Evolutionary conservation across 306 rosid species (phyloP), one percentile per base, ranked within the genome.

Genomic region (Luffa aegyptiaca): DNA sequence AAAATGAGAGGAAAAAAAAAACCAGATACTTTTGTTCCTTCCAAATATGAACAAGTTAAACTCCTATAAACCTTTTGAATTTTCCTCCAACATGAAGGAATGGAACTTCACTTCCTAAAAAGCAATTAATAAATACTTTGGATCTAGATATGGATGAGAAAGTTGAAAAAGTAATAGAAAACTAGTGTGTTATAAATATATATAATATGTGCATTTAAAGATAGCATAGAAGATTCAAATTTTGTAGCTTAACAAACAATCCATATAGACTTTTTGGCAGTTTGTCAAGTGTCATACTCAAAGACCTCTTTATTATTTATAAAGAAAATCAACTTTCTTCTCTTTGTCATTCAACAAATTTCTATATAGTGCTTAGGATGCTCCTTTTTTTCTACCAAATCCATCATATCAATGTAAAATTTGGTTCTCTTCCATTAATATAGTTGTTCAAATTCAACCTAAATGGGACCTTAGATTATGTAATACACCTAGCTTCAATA

Each of bases 241-340:
- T 73, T n/a, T 73, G 17, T 45, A 71, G 58, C 58, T 71, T 71
- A 71, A 71, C 58, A 46, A 71, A 71, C 77, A 46, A 46, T 71
- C 55, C 18, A 45, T 46, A 12, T 21, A 71, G 77, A 71, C 77
- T 68, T 71, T 33, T 73, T 46, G 76, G 76, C 6, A 26, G 0
- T 46, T 46, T 71, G 11, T 46, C 10, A 45, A 71, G 41, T 12
- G 76, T 71, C 57, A 20, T 21, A 20, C 57, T 44, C 57, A 46
- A 44, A 12, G 41, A 46, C 56, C n/a, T 45, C 14, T 46, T 71
- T 44, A 42, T 45, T 45, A 21, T n/a, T 69, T 5, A 4, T 45
- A 70, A 39, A 42, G 4, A 39, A 71, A 45, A 71, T 71, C 39
- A 13, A 39, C 10, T 6, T 36, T 65, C 48, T 7, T 5, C 11